Evolutionary conservation across 306 rosid genomes (phyloP), one percentile per base, ranked within the genome.

Genomic region (Sicyos edulis): DNA sequence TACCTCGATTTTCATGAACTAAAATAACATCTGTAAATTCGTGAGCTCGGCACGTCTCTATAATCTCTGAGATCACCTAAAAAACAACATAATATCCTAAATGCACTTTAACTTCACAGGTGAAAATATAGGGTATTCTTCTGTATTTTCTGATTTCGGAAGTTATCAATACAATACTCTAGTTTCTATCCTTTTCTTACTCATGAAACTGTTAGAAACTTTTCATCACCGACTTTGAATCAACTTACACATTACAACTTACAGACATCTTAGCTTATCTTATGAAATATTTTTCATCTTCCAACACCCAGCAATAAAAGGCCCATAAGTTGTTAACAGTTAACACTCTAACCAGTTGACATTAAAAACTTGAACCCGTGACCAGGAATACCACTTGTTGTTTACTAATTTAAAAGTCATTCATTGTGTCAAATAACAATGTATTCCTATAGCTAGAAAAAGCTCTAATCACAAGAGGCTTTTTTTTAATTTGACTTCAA

Each of bases 1-100:
- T 88, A 74, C 96, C 98, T 45, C 97, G 96, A 81, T 93, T 96
- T 77, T 93, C 98, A 81, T 93, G 97, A 71, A 91, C 96, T 76
- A 90, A 40, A 42, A 65, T 65, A 44, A 93, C 92, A 86, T 90
- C 97, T 3, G 97, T 88, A 79, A 81, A 90, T 65, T 88, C 98
- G 8, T 90, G 90, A 72, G 96, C 76, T 5, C 98, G 95, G 60
- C 98, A 88, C 75, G 95, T 83, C 74, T 90, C 96, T 78, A 90
- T 86, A 74, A 90, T 87, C 78, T 92, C 98, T 59, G 92, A 83
- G 78, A 90, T 83, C 78, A 93, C 98, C 98, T 93, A 85, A 76
- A 29, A 57, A 78, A 22, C 10, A 45, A 72, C 22, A 45, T 29
- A 69, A 21, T 19, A 73, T 54, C 20, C 10, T 42, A 15, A 61